Conservation (phyloP, 1,284 basidiomycete genomes). For the Entoloma clypeatum region DNA sequence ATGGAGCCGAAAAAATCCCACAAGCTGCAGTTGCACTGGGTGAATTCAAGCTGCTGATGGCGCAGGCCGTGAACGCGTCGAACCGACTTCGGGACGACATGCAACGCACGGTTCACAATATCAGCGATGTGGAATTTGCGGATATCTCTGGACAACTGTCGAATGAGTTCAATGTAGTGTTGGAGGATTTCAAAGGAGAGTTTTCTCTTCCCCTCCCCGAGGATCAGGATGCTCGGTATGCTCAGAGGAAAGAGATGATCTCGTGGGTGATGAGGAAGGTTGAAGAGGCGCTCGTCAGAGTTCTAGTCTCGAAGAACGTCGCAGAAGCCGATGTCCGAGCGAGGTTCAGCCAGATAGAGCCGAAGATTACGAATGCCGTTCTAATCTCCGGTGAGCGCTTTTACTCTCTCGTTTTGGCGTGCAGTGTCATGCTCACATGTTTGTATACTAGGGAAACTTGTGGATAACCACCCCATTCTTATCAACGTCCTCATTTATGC, state of each 20-base stretch:
- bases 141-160: conserved; percentile 19
- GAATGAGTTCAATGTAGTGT: conserved; percentile 16
- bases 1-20: conserved; percentile 9
- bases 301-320: conserved; percentile 17
- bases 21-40: conserved; percentile 14
- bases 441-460: conserved; percentile 23
- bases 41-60: conserved; percentile 16
- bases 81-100: conserved; percentile 12
- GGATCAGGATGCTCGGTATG: conserved; percentile 22
- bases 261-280: conserved; percentile 20
- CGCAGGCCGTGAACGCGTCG: conserved; percentile 9
- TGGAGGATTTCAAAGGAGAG: conserved; percentile 21
- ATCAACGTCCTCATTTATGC: conserved; percentile 18
- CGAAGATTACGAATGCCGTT: conserved; percentile 19
- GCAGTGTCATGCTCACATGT: too few relatives aligned
- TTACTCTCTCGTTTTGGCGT: neutral
- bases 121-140: conserved; percentile 10
- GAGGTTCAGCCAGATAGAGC: conserved; percentile 20
- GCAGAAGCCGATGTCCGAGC: conserved; percentile 19
- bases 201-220: conserved; percentile 23
- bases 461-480: conserved; percentile 22
- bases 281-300: conserved; percentile 21
- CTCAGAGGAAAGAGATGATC: conserved; percentile 18
- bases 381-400: conserved; percentile 21
- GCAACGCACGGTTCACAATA: neutral